phyloP scores from a whole-genome alignment of 2,329 filamentous ascomycete species.

The Sporothrix brunneoviolacea region DNA sequence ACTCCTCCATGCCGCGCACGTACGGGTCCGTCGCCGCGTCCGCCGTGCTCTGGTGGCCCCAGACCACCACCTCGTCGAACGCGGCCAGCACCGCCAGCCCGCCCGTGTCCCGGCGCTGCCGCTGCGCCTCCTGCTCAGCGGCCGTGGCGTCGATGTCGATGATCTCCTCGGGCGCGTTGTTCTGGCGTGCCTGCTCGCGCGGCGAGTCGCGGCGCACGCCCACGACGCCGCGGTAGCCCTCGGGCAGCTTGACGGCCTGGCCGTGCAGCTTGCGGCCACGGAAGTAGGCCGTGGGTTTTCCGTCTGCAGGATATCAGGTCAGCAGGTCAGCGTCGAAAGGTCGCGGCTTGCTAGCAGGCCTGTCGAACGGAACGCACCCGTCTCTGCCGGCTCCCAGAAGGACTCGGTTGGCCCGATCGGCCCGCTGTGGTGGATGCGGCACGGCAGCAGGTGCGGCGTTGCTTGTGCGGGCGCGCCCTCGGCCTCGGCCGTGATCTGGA shows the following conservation, averaged over 20 bases:
- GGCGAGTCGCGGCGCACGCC: conserved; percentile 35
- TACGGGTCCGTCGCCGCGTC: conserved; percentile 61
- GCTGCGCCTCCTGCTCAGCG: conserved; percentile 28
- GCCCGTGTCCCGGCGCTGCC: conserved; percentile 38
- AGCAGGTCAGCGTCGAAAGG: too few relatives aligned
- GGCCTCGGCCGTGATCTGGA: conserved; percentile 30
- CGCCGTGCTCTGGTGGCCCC: conserved; percentile 68
- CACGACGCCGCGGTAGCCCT: conserved; percentile 63
- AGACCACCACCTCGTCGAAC: conserved; percentile 74
- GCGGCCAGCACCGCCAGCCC: conserved; percentile 55
- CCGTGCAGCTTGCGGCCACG: conserved; percentile 75
- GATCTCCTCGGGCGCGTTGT: conserved; percentile 16
- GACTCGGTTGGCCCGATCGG: conserved; percentile 54
- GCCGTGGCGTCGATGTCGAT: conserved; percentile 34
- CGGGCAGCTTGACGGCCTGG: conserved; percentile 57
- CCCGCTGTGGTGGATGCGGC: conserved; percentile 72
- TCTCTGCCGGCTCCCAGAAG: conserved; percentile 61
- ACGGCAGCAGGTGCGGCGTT: conserved; percentile 70
- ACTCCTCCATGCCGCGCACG: conserved; percentile 70
- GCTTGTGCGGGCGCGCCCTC: conserved; percentile 27
- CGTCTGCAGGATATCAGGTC: conserved; percentile 35
- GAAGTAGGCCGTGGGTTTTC: conserved; percentile 56
- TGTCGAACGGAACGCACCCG: too few relatives aligned
- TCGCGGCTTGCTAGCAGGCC: too few relatives aligned
- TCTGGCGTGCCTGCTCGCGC: conserved; percentile 23